These are phyloP conservation scores for Pulveroboletus sp. DNA, from an alignment of 768 basidiomycete genomes.

Conservation along the genomic window DNA sequence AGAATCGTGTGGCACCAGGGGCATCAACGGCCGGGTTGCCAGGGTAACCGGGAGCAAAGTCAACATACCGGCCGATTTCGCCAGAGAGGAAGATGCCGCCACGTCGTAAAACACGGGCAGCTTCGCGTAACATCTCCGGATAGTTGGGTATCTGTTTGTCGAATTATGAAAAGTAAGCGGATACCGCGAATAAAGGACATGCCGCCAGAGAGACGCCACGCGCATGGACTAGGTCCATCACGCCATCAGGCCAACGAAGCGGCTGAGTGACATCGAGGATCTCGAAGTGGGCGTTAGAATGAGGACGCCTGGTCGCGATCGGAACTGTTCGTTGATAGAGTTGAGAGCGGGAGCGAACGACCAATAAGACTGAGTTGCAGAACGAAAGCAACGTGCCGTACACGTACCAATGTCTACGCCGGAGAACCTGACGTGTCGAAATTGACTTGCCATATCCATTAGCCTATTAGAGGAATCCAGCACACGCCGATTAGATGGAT, in stretches of 20 bases:
- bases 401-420: constrained; percentile 73
- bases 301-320: constrained; percentile 61
- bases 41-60: constrained; percentile 34
- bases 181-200: constrained; percentile 25
- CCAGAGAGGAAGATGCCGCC: constrained; percentile 68
- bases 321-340: constrained; percentile 46
- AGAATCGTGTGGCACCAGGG: constrained; percentile 30
- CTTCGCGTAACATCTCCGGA: constrained; percentile 48
- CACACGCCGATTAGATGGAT: constrained; percentile 13
- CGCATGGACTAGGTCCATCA: constrained; percentile 68
- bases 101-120: constrained; percentile 57
- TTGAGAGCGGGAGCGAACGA: constrained; percentile 2
- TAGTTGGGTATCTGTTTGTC: constrained; percentile 51
- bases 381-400: constrained; percentile 7
- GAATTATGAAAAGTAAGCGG: constrained; percentile 13
- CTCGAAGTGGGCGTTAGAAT: constrained; percentile 58
- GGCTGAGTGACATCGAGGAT: constrained; percentile 55
- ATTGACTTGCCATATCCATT: constrained; percentile 66
- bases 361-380: constrained; percentile 12
- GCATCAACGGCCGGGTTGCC: constrained; percentile 22
- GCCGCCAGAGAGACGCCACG: constrained; percentile 58
- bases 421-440: constrained; percentile 59
- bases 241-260: constrained; percentile 46
- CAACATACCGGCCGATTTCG: constrained; percentile 50
- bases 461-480: constrained; percentile 44